These are phyloP conservation scores for Dactylellina parvicollis DNA, from an alignment of 2,329 filamentous ascomycete species.

Conservation along the genomic window DNA sequence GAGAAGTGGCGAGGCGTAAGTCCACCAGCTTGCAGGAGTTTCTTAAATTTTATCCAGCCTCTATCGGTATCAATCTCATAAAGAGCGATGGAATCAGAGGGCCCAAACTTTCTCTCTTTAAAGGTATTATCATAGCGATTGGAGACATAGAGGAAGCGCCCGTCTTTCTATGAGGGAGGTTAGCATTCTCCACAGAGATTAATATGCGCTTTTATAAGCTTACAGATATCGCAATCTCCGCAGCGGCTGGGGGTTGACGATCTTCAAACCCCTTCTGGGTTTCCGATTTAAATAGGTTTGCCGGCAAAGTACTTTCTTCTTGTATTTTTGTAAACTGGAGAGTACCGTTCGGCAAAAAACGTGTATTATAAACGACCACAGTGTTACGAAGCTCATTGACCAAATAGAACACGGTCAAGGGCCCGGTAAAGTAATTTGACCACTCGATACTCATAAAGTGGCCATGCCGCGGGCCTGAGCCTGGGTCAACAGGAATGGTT, in stretches of 20 bases:
- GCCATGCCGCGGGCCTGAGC: conserved; percentile 73
- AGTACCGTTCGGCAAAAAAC: conserved; percentile 63
- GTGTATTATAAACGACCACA: conserved; percentile 68
- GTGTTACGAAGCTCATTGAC: conserved; percentile 71
- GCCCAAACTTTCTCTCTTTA: conserved; percentile 57
- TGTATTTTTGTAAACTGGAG: conserved; percentile 62
- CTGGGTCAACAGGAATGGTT: conserved; percentile 64
- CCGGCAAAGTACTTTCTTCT: conserved; percentile 64
- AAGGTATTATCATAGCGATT: conserved; percentile 73
- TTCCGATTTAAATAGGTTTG: no score
- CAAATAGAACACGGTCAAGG: conserved; percentile 69
- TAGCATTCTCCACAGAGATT: neutral
- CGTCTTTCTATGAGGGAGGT: conserved; percentile 65
- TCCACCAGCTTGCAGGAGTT: conserved; percentile 72
- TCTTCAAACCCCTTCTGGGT: no score
- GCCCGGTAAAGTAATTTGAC: conserved; percentile 40
- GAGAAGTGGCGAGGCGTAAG: conserved; percentile 73
- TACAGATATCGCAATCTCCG: conserved; percentile 71
- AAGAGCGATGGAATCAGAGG: conserved; percentile 73
- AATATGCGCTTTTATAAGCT: conserved; percentile 58
- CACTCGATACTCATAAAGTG: conserved; percentile 64
- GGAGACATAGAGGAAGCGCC: conserved; percentile 72
- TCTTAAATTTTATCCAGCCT: conserved; percentile 68
- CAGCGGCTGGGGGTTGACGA: conserved; percentile 64
- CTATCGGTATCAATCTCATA: conserved; percentile 68